A percentile compares a stretch with the other conserved stretches of the same genome.
Evolutionary conservation across 192 early-diverging fungal genomes (phyloP).

Genomic region (Allomyces javanicus): DNA sequence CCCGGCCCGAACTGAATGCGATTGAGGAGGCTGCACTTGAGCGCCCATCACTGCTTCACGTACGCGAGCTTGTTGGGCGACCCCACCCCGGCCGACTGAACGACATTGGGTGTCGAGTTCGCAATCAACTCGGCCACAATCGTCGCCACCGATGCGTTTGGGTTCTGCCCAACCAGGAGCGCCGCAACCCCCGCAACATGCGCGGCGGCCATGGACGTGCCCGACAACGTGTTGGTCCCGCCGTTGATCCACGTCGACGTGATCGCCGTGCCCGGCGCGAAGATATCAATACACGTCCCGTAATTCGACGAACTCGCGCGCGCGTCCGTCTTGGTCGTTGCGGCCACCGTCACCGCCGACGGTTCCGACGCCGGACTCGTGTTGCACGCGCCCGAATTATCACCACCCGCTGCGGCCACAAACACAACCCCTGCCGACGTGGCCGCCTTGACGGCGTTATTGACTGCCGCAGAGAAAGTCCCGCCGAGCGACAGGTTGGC

Average conservation of each 20-base stretch:
- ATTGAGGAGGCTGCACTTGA: too few relatives aligned
- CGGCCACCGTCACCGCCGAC: slow-evolving; percentile 49
- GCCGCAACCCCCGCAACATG: slow-evolving; percentile 43
- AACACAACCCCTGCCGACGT: slow-evolving; percentile 65
- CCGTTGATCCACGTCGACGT: slow-evolving; percentile 33
- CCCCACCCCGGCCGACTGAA: neutral
- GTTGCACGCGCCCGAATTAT: slow-evolving; percentile 79
- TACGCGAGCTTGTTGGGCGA: neutral
- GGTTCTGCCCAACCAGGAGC: neutral
- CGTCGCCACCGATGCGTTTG: neutral
- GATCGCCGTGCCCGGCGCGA: slow-evolving; percentile 24
- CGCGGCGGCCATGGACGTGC: slow-evolving; percentile 70
- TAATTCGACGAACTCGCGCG: slow-evolving; percentile 49
- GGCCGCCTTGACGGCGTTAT: slow-evolving; percentile 19
- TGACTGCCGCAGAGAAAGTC: slow-evolving; percentile 9
- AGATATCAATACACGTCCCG: slow-evolving; percentile 39
- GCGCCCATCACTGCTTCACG: too few relatives aligned
- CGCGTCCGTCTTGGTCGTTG: slow-evolving; percentile 37
- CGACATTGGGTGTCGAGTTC: neutral
- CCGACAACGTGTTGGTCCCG: slow-evolving; percentile 54
- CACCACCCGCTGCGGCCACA: slow-evolving; percentile 91
- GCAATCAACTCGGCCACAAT: neutral
- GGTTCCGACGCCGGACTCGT: slow-evolving; percentile 52
- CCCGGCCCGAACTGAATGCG: too few relatives aligned
- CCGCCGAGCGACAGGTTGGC: slow-evolving; percentile 10